phyloP scores from a whole-genome alignment of 495 filamentous ascomycete species.

The Trichoderma erinaceum region DNA sequence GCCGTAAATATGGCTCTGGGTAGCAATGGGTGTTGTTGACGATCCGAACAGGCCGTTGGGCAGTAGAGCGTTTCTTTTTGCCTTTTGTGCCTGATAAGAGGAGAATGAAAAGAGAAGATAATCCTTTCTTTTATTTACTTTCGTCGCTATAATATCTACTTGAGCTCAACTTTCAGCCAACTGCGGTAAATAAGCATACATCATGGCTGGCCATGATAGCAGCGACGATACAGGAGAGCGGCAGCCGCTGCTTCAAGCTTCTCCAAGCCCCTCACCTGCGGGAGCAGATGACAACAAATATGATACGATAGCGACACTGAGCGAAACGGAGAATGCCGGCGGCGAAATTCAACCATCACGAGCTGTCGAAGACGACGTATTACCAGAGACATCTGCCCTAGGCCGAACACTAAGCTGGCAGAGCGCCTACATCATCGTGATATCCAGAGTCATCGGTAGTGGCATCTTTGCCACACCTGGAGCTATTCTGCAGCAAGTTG shows the following conservation, averaged over 20 bases:
- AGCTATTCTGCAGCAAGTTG: constrained; percentile 57
- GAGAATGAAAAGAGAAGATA: background rate
- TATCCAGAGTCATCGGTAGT: constrained; percentile 68
- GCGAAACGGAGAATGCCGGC: background rate
- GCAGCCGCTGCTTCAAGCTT: background rate
- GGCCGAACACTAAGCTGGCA: constrained; percentile 62
- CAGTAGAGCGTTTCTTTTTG: background rate
- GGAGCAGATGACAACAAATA: constrained; percentile 1
- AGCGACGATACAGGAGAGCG: background rate
- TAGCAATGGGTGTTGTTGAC: background rate
- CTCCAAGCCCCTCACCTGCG: background rate
- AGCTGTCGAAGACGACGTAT: constrained; percentile 40
- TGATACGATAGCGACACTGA: background rate
- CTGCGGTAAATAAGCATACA: background rate
- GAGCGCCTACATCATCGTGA: constrained; percentile 67
- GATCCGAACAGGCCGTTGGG: constrained; percentile 5
- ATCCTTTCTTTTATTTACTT: background rate
- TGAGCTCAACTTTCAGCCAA: background rate
- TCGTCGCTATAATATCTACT: background rate
- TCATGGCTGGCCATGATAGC: constrained; percentile 6
- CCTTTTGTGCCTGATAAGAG: background rate
- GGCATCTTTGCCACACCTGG: constrained; percentile 74
- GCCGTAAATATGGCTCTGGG: constrained; percentile 1
- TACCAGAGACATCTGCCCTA: constrained; percentile 55
- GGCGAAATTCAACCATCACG: background rate